A percentile compares a stretch with the other conserved stretches of the same genome.
Evolutionary conservation across 2,329 filamentous ascomycete species (phyloP).

Genomic region (Verticillium dahliae): DNA sequence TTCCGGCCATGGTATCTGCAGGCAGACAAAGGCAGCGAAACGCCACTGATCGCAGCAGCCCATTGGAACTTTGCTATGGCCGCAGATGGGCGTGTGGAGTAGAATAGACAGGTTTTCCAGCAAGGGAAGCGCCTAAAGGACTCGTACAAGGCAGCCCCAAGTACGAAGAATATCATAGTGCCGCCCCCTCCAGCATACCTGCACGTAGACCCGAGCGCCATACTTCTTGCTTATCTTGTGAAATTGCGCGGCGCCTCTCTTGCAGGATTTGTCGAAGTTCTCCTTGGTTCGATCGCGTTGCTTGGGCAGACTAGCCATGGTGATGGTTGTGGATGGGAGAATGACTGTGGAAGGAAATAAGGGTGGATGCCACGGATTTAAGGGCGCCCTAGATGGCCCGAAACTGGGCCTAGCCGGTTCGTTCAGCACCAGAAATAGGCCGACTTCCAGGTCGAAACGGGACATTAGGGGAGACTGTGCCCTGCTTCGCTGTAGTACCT

Average conservation of each 20-base stretch:
- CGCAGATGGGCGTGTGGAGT: too few species aligned
- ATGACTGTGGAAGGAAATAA: background rate
- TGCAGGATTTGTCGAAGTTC: conserved; percentile 1
- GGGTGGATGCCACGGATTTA: background rate
- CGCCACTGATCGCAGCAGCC: too few species aligned
- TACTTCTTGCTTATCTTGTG: conserved; percentile 1
- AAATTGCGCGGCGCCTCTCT: background rate
- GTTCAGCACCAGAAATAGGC: background rate
- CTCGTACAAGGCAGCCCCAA: too few species aligned
- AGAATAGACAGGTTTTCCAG: too few species aligned
- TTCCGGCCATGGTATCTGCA: too few species aligned
- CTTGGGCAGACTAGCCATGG: background rate
- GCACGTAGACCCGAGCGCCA: conserved; percentile 1
- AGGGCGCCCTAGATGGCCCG: background rate
- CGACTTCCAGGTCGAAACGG: background rate
- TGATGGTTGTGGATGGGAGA: background rate
- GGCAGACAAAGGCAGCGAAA: too few species aligned
- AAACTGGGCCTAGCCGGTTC: background rate
- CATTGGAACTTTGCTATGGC: too few species aligned
- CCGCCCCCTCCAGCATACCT: background rate
- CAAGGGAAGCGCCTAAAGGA: too few species aligned
- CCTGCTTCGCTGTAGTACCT: background rate
- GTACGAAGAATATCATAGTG: background rate
- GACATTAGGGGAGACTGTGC: background rate
- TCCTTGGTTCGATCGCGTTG: conserved; percentile 1